phyloP scores from a whole-genome alignment of 148 eudicot genomes.

The Euryodendron excelsum region DNA sequence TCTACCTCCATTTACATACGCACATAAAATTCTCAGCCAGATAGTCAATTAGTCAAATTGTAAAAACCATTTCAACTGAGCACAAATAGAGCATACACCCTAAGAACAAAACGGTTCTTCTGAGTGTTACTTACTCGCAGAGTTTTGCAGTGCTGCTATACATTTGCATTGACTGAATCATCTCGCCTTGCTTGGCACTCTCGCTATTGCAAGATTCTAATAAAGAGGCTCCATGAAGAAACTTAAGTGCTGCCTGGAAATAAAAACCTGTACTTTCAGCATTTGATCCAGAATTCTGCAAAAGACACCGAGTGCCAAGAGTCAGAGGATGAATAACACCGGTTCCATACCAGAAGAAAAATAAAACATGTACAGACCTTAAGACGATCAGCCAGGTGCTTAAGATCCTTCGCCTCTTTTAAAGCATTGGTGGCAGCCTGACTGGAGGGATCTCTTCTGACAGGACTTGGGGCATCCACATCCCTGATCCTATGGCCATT shows the following conservation, averaged over 20 bases:
- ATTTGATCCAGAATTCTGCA: conserved; percentile 62
- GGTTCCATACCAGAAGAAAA: conserved; percentile 4
- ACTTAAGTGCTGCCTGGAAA: conserved; percentile 86
- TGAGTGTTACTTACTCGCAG: conserved; percentile 69
- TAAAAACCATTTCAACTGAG: neutral
- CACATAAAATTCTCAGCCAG: neutral
- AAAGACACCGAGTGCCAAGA: too few species aligned
- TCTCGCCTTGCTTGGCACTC: conserved; percentile 59
- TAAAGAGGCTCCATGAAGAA: conserved; percentile 89
- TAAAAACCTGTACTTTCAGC: conserved; percentile 64
- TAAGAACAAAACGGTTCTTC: conserved; percentile 4
- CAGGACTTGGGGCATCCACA: conserved; percentile 62
- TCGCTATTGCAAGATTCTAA: conserved; percentile 70
- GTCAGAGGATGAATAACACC: neutral
- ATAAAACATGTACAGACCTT: conserved; percentile 48
- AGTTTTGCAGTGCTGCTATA: conserved; percentile 94
- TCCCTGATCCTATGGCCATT: conserved; percentile 53
- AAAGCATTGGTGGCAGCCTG: conserved; percentile 66
- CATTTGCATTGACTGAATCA: conserved; percentile 64
- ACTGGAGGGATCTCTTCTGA: conserved; percentile 65
- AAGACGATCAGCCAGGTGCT: conserved; percentile 91
- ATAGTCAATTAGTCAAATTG: neutral
- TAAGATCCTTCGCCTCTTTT: conserved; percentile 84
- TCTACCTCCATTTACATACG: neutral
- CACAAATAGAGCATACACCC: neutral